A percentile compares a stretch with the other conserved stretches of the same genome.
phyloP scores from a whole-genome alignment of 345 rosid species.

The Aethionema arabicum region DNA sequence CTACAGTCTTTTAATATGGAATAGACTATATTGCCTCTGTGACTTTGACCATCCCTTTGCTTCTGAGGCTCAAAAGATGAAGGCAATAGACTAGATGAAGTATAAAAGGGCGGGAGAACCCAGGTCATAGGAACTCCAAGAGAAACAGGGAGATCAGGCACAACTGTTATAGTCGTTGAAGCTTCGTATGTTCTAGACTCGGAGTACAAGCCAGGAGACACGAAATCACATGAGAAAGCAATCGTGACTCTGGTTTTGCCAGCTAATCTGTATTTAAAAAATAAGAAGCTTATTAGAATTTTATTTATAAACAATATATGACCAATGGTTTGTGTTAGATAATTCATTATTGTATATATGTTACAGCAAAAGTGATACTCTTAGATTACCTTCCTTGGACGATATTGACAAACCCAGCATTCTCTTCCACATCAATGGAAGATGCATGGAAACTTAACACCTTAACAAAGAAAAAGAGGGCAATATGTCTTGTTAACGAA shows the following conservation, averaged over 20 bases:
- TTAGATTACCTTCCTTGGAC: slow-evolving; percentile 69
- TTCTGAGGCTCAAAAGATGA: slow-evolving; percentile 49
- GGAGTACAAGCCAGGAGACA: slow-evolving; percentile 57
- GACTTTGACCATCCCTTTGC: slow-evolving; percentile 56
- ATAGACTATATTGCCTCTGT: slow-evolving; percentile 60
- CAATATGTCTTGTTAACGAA: slow-evolving; percentile 12
- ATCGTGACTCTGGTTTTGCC: slow-evolving; percentile 66
- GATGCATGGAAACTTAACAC: slow-evolving; percentile 50
- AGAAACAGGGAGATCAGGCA: slow-evolving; percentile 81
- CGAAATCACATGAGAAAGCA: slow-evolving; percentile 80
- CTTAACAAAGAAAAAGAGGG: slow-evolving; percentile 42
- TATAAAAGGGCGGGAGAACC: slow-evolving; percentile 84
- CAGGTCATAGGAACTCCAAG: slow-evolving; percentile 86
- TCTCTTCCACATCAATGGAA: slow-evolving; percentile 41
- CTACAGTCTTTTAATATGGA: slow-evolving; percentile 60
- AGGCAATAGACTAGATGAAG: slow-evolving; percentile 68
- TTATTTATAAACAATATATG: slow-evolving; percentile 14
- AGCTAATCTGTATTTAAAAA: slow-evolving; percentile 59
- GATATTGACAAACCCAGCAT: slow-evolving; percentile 57
- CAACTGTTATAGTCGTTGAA: slow-evolving; percentile 56
- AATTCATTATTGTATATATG: background rate
- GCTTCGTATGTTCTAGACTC: slow-evolving; percentile 68
- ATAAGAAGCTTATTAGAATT: slow-evolving; percentile 32
- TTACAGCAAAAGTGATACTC: slow-evolving; percentile 15
- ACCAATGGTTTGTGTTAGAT: slow-evolving; percentile 10